These are phyloP conservation scores for Cyclotella baltica DNA, from an alignment of 108 stramenopile species.

Conservation along the genomic window DNA sequence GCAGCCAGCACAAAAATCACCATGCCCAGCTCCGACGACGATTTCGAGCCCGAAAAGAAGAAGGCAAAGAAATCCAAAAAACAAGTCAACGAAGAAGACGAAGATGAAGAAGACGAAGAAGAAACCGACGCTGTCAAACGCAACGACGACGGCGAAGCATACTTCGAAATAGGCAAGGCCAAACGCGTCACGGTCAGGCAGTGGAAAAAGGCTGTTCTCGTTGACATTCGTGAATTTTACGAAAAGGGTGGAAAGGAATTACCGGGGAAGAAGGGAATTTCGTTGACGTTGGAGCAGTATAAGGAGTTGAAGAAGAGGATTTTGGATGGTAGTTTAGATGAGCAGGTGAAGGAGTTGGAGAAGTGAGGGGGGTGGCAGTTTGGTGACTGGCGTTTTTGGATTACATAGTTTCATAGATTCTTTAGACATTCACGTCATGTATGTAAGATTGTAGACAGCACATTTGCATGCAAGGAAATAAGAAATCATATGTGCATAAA, in stretches of 20 bases:
- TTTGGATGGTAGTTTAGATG: slow-evolving; percentile 54
- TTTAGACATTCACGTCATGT: no score
- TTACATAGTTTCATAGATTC: no score
- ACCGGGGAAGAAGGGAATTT: slow-evolving; percentile 87
- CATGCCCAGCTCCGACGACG: slow-evolving; percentile 30
- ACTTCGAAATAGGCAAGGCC: slow-evolving; percentile 69
- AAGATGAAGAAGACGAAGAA: slow-evolving; percentile 6
- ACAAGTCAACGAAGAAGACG: slow-evolving; percentile 17
- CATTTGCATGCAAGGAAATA: no score
- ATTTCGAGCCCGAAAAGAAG: slow-evolving; percentile 22
- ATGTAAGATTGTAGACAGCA: no score
- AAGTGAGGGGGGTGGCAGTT: background rate
- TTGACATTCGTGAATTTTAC: slow-evolving; percentile 73
- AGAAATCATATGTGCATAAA: no score
- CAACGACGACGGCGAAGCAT: slow-evolving; percentile 80
- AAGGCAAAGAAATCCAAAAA: slow-evolving; percentile 14
- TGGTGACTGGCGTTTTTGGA: background rate
- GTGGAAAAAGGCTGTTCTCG: slow-evolving; percentile 69
- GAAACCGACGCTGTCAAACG: slow-evolving; percentile 21
- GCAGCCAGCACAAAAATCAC: slow-evolving; percentile 14
- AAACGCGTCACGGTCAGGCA: slow-evolving; percentile 69
- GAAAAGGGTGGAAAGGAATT: slow-evolving; percentile 74
- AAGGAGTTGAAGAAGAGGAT: slow-evolving; percentile 57
- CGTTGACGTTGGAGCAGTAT: slow-evolving; percentile 74
- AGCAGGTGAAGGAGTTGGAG: slow-evolving; percentile 40